Base-by-base conservation (phyloP, 495 filamentous ascomycete species). In the Darksidea phi region DNA sequence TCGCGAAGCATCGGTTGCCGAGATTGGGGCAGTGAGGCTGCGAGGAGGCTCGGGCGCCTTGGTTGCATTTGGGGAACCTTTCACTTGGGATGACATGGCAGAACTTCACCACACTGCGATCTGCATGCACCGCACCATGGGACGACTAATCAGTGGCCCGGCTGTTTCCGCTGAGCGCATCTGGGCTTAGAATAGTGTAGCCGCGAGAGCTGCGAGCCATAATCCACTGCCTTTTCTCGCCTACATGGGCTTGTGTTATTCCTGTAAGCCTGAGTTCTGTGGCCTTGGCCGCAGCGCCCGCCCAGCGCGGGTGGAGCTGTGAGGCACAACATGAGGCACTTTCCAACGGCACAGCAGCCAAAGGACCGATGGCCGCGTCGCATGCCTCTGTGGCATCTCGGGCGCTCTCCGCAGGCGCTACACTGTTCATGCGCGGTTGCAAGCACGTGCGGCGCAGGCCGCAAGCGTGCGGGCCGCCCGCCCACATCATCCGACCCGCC, bases 181-280 rank as follows among this genome's bases (percentile, higher is more conserved):
- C 48, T 34, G 47, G 36, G 57, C 57, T 60, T 52, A 60, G 57
- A 60, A 60, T 60, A 60, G 57, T 28, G 57, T 6, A 26, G 43
- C 21, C 54, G 42, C 28, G 28, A 32, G 24, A 11, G 54, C 54
- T 23, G 38, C 38, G 38, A 45, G 41, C 32, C 13, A 54, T 17
- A 17, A 57, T 58, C 17, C 26, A 6, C 7, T 23, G 34, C 43
- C 12, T 36, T 26, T 18, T 15, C 51, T 6, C 18, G 11, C 28
- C 28, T 32, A 32, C 28, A 32, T 4, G n/a, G 18, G 25, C 43
- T 36, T 55, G 26, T 38, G 11, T 47, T 61, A 61, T 61, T 61
- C 58, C 51, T 54, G 51, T 15, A 24, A 10, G n/a, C 21, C 25
- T 38, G 1, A 20, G 28, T 32, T 10, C 28, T 32, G 28, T 48